Percentiles rank a stretch among this genome's conserved stretches.
These are phyloP conservation scores for Tetrahymena thermophila DNA, from an alignment of 73 alveolate genomes.

Conservation along the genomic window DNA sequence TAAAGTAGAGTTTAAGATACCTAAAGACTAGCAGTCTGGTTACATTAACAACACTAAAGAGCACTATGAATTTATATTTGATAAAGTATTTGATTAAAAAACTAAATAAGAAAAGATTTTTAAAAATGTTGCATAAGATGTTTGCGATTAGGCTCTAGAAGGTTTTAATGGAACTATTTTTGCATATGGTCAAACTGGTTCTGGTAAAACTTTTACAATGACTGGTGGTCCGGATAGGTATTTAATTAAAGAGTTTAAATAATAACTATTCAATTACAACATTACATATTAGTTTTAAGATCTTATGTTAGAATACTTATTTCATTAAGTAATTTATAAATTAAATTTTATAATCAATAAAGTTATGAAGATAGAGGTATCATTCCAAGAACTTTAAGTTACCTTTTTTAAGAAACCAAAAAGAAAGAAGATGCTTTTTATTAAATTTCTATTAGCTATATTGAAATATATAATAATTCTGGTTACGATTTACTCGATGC, in stretches of 20 bases:
- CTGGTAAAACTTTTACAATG: constrained; percentile 98
- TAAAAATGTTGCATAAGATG: constrained; percentile 90
- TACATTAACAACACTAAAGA: constrained; percentile 46
- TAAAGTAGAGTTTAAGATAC: constrained; percentile 65
- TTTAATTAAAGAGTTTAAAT: not conserved
- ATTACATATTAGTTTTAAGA: too few species aligned
- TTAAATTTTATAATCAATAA: not conserved
- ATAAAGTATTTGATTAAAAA: constrained; percentile 49
- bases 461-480: constrained; percentile 95
- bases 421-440: constrained; percentile 80
- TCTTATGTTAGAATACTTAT: too few species aligned
- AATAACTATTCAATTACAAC: not conserved
- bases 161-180: constrained; percentile 98
- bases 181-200: constrained; percentile 99
- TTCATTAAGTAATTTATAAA: too few species aligned
- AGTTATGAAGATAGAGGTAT: constrained; percentile 91
- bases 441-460: constrained; percentile 73
- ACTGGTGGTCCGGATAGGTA: constrained; percentile 96
- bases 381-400: constrained; percentile 97
- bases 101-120: constrained; percentile 82
- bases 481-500: constrained; percentile 98
- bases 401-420: constrained; percentile 89
- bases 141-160: constrained; percentile 88
- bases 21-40: constrained; percentile 80
- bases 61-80: constrained; percentile 16